Base-by-base conservation (phyloP, 192 early-diverging fungal species). In the Chytriomyces sp. region DNA sequence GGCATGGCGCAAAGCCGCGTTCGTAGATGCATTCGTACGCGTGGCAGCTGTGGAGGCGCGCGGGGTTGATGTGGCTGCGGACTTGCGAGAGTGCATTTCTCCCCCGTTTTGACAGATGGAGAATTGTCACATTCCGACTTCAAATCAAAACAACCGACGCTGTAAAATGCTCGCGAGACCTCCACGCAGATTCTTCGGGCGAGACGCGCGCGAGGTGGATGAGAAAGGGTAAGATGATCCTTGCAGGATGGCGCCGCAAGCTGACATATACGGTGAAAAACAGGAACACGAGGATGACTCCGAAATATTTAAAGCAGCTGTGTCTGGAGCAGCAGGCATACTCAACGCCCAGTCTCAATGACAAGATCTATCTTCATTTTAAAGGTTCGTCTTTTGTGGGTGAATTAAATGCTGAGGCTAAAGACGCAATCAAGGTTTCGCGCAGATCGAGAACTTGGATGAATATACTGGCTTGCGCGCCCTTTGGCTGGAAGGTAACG, bases 401-500 rank as follows among this genome's bases (percentile, higher is more conserved):
- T 41, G 14, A 37, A 36, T 36, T 14, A 19, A 32, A 22, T 32
- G 44, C 0, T 22, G 1, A 3, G 44, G 5, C n/a, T n/a, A 12
- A 17, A 12, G 5, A 36, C 30, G 19, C 28, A 14, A 67, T 19
- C 64, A 31, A 87, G 86, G 87, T 2, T 88, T 88, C 63, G 66
- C 82, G 31, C 81, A 86, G 38, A 88, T 88, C 62, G 84, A 88
- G 39, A 84, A 85, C 68, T 61, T 88, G 7, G 84, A 82, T 25
- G 22, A 52, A 57, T 88, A 88, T 73, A 76, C 71, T 6, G 87
- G 87, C 5, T 68, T 88, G 12, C 62, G 73, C n/a, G 71, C 81
- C 3, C 64, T 88, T 8, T 88, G 87, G 87, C 76, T 88, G 38
- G 87, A 88, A 75, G 87, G 87, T 60, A 88, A 88, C 61, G 87